These are phyloP conservation scores for Reticulascus tulasneorum DNA, from an alignment of 2,329 filamentous ascomycete species.

Conservation along the genomic window DNA sequence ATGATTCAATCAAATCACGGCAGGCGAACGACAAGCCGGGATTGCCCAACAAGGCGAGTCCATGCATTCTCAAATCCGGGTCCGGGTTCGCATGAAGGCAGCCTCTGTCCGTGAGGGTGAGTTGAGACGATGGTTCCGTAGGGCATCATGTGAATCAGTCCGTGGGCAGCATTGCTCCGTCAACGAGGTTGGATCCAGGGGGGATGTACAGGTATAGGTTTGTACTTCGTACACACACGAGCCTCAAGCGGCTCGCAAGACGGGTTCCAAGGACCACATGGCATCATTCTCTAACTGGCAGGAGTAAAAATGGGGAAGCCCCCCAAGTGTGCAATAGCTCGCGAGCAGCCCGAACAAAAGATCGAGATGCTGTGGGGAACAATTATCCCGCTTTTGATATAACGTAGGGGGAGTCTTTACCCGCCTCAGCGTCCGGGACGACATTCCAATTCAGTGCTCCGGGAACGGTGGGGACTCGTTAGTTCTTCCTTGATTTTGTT, in stretches of 20 bases:
- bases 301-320: background rate
- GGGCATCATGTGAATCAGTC: background rate
- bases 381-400: conserved; percentile 3
- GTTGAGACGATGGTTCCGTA: conserved; percentile 8
- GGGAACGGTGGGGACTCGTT: too few species aligned
- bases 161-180: background rate
- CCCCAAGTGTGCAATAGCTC: background rate
- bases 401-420: background rate
- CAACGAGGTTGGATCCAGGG: background rate
- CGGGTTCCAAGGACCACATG: too few species aligned
- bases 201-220: background rate
- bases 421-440: too few species aligned
- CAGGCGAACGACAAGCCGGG: conserved; percentile 8
- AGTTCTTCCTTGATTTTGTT: too few species aligned
- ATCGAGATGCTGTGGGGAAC: conserved; percentile 10
- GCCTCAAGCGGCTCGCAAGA: too few species aligned
- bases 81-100: conserved; percentile 8
- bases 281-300: background rate
- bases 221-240: too few species aligned
- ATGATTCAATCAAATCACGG: too few species aligned
- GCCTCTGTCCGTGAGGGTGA: conserved; percentile 3
- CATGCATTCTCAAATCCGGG: conserved; percentile 1
- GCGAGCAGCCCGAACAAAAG: conserved; percentile 1
- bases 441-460: too few species aligned
- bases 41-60: conserved; percentile 3